Base-by-base conservation (phyloP, 352 stramenopile species). In the Phytopythium ostracodes region DNA sequence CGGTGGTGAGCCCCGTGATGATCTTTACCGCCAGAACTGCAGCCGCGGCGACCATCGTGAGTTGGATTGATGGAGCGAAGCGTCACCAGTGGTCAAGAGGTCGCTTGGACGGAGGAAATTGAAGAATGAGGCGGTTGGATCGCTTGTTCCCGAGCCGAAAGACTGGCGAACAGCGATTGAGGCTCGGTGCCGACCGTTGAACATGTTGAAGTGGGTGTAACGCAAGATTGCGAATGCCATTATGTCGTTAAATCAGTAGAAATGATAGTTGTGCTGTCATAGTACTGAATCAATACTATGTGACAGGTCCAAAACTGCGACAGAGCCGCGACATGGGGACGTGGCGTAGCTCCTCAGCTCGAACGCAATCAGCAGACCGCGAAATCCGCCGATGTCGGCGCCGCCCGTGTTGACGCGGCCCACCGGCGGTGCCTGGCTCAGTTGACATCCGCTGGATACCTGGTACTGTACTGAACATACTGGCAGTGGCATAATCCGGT, bases 1-100 rank as follows among this genome's bases (percentile, higher is more conserved):
- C 66, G 10, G 71, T 73, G 18, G 72, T 62, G 64, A 72, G 59
- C 5, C 62, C 68, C 18, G 70, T 72, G 44, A 78, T 40, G 50
- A 72, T 63, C 14, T 71, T 68, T 47, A 81, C 67, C 24, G 67
- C 52, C 18, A 74, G 59, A 10, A 75, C 58, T 24, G 47, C 62
- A 5, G 62, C 42, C 38, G 54, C 56, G 55, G 67, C 43, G 15
- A 66, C 62, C 66, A 72, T 72, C 5, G 10, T 47, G 35, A 40
- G 4, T 27, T 31, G 18, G 22, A 38, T 12, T 17, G 25, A n/a
- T 14, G 22, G 24, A 8, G 5, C 7, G 9, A 22, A 49, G 22
- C n/a, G n/a, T n/a, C n/a, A n/a, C n/a, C n/a, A n/a, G n/a, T 40
- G 54, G 54, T 35, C 24, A 1, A 12, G 36, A n/a, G 24, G 7